Percentiles rank a stretch among this genome's conserved stretches.
Evolutionary conservation across 2,329 filamentous ascomycete genomes (phyloP).

Genomic region (Massarina eburnea): DNA sequence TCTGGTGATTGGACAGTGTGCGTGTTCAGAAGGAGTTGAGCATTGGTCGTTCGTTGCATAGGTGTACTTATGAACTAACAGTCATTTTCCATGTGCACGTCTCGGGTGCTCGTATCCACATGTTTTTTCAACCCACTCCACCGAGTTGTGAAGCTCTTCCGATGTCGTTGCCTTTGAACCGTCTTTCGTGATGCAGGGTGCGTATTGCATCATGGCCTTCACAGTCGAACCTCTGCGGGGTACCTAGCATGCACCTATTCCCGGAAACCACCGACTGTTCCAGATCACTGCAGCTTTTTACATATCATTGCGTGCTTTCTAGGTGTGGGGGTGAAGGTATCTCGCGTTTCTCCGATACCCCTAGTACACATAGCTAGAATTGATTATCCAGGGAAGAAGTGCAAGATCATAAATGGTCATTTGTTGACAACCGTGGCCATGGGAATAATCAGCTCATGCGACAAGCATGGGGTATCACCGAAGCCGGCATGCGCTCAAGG

Average conservation of each 20-base stretch:
- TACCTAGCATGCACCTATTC: no score
- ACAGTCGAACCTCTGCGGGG: no score
- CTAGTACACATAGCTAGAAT: no score
- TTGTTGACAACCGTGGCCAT: no score
- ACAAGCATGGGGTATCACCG: no score
- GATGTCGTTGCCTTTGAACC: constrained; percentile 8
- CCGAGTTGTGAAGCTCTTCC: background rate
- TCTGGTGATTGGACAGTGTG: background rate
- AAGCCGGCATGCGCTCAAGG: no score
- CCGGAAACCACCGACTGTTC: constrained; percentile 9
- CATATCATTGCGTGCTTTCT: background rate
- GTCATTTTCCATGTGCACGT: background rate
- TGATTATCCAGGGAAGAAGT: no score
- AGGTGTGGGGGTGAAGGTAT: no score
- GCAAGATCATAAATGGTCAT: no score
- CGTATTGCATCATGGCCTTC: constrained; percentile 18
- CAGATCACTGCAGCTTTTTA: background rate
- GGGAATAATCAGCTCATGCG: no score
- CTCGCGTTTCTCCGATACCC: no score
- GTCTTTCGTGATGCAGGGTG: constrained; percentile 17
- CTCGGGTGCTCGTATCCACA: background rate
- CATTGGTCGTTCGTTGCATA: background rate
- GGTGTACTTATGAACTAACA: background rate
- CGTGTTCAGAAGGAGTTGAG: no score
- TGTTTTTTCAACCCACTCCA: background rate